Evolutionary conservation across 108 stramenopile species (phyloP), one percentile per base, ranked within the genome.

Genomic region (Nitzschia palea): DNA sequence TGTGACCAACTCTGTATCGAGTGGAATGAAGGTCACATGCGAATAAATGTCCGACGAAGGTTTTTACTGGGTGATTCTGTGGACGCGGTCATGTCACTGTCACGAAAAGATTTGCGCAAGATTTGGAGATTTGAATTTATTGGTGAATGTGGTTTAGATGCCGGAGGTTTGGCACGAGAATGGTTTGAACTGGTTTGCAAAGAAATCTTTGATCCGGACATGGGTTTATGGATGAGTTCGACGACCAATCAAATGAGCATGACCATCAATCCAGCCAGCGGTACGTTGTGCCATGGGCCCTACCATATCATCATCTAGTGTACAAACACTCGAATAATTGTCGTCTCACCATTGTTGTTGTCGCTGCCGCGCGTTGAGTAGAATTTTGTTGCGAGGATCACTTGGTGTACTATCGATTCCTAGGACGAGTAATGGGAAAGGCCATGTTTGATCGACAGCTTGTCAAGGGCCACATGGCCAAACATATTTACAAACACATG

Each of bases 401-500:
- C 77, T 77, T 98, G 62, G 78, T 81, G 33, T 98, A 97, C 78
- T 98, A 97, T 78, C 89, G 91, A 47, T 98, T 99, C 76, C 71
- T 96, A 18, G 99, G 99, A 2, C 84, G 99, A 5, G 78, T 99
- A 44, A 91, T 99, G 82, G 99, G 99, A 54, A 97, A 97, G 79
- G 99, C 99, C 14, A 76, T 98, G 51, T 96, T 96, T 55, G 97
- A 97, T 66, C 81, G 96, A 20, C 97, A 99, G 72, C 68, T 98
- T 15, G 87, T 99, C 29, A 87, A 88, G 56, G 97, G 95, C 1
- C 99, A 98, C 70, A 97, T 99, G 91, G 96, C 95, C 20, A 88
- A 93, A 33, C 78, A 91, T 47, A 54, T 99, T 56, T 99, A 99
- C 89, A 99, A 99, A 77, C 99, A 99, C 75, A 78, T 99, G 33